Evolutionary conservation across 177 flowering plant genomes (phyloP), one percentile per base, ranked within the genome.

Genomic region (Telopea speciosissima): DNA sequence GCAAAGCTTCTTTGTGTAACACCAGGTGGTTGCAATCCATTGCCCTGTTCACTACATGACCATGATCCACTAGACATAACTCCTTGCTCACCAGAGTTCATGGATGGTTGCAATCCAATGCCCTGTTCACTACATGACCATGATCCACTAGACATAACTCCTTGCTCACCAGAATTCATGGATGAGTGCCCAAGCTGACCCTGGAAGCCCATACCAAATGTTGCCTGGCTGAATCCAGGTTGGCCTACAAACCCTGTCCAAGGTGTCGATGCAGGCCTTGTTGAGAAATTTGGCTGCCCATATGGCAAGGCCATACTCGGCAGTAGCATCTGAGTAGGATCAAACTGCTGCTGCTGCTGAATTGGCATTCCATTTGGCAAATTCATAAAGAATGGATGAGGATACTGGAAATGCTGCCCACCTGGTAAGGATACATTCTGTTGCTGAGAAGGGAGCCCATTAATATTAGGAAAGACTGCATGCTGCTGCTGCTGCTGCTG

Each of bases 341-440:
- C 76, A 69, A 82, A 80, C 63, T 79, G 87, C 77, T 79, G 96
- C 63, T 79, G 87, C 77, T 79, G 96, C 77, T 83, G 86, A 65
- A 72, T 73, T 33, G 81, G 79, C 74, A 82, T 61, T 24, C 73
- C 66, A 63, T 76, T 84, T 9, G 74, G 24, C 59, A 67, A 67
- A 66, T 65, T 70, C 0, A 21, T n/a, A 64, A 63, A 58, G 45
- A 60, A 72, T 21, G 65, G 67, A 3, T 69, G 70, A 56, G 54
- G 76, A n/a, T 64, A 44, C 40, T 68, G 72, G n/a, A 7, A 26
- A 49, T 11, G 72, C 31, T 36, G 40, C 40, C 40, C 40, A 36
- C 3, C 3, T 36, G 40, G 40, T 36, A 36, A 36, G 40, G 40
- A 8, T 8, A 6, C 40, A 36, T 36, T 31, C 19, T 49, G 54